A percentile compares a stretch with the other conserved stretches of the same genome.
Evolutionary conservation across 2,329 filamentous ascomycete genomes (phyloP).

Genomic region (Curvularia eragrostidis): DNA sequence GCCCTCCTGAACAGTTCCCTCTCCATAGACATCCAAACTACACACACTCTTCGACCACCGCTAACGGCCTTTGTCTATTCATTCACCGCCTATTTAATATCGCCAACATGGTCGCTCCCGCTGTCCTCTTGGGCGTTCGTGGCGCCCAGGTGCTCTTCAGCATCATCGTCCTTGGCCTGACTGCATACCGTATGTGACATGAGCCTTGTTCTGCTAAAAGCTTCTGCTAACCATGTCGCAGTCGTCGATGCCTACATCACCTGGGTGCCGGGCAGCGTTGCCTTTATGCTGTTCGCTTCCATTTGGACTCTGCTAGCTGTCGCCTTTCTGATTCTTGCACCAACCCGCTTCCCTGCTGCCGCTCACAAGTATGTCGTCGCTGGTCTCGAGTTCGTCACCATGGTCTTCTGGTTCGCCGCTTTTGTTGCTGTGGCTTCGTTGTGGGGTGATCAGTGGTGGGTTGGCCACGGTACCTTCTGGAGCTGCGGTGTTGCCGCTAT

Average conservation of each 20-base stretch:
- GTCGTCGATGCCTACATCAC: conserved; percentile 59
- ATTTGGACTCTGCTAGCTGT: conserved; percentile 76
- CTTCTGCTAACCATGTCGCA: conserved; percentile 14
- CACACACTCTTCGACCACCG: conserved; percentile 2
- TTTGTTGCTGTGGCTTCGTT: conserved; percentile 77
- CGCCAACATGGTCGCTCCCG: conserved; percentile 33
- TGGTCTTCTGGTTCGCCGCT: conserved; percentile 91
- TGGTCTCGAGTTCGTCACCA: conserved; percentile 74
- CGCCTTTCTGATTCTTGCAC: conserved; percentile 73
- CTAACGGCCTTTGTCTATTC: neutral
- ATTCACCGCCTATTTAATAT: conserved; percentile 5
- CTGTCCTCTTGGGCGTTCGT: conserved; percentile 68
- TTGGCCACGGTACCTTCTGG: conserved; percentile 59
- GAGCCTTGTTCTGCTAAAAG: neutral
- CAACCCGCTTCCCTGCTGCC: conserved; percentile 63
- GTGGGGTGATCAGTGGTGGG: conserved; percentile 62
- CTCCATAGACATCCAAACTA: neutral
- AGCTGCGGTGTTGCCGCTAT: conserved; percentile 67
- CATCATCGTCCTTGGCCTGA: conserved; percentile 78
- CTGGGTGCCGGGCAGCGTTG: conserved; percentile 63
- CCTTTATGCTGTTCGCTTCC: conserved; percentile 81
- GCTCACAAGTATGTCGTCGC: conserved; percentile 73
- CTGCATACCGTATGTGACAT: conserved; percentile 70
- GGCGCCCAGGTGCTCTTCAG: conserved; percentile 71
- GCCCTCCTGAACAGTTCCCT: conserved; percentile 1